phyloP scores from a whole-genome alignment of 1,139 yeast species.

The Candida sp. region DNA sequence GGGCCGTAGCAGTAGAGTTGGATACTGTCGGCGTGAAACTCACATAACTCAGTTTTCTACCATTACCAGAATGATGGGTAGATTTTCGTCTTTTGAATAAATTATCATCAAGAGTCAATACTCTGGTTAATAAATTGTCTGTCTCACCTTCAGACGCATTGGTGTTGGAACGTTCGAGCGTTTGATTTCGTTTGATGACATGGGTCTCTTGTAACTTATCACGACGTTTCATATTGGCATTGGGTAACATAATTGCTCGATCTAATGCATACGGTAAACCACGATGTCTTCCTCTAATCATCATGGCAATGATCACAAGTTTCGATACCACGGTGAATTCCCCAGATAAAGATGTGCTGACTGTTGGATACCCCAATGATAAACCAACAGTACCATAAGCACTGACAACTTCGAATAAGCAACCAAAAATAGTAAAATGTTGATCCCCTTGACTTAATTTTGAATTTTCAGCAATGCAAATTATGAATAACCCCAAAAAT shows the following conservation, averaged over 20 bases:
- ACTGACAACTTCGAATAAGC: slow-evolving; percentile 84
- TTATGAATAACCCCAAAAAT: slow-evolving; percentile 77
- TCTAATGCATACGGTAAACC: slow-evolving; percentile 93
- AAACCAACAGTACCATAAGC: slow-evolving; percentile 98
- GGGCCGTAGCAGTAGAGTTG: background rate
- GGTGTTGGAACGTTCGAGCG: slow-evolving; percentile 23
- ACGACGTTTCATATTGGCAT: slow-evolving; percentile 61
- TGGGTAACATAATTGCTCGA: slow-evolving; percentile 88
- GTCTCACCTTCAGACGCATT: slow-evolving; percentile 9
- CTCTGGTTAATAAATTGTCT: slow-evolving; percentile 11
- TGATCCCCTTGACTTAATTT: slow-evolving; percentile 46
- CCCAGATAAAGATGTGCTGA: slow-evolving; percentile 67
- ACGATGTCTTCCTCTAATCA: slow-evolving; percentile 95
- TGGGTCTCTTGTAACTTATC: slow-evolving; percentile 68
- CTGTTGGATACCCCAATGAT: slow-evolving; percentile 74
- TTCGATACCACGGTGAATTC: slow-evolving; percentile 74
- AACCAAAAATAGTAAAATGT: slow-evolving; percentile 64
- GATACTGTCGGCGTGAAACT: background rate
- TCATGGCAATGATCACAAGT: slow-evolving; percentile 79
- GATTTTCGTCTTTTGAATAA: slow-evolving; percentile 6
- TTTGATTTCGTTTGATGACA: slow-evolving; percentile 36
- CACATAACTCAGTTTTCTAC: background rate
- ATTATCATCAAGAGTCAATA: slow-evolving; percentile 9
- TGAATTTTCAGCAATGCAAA: slow-evolving; percentile 81
- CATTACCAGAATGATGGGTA: background rate